Conservation (phyloP, 1,284 basidiomycete species). For the Lignosus rhinocerotis region DNA sequence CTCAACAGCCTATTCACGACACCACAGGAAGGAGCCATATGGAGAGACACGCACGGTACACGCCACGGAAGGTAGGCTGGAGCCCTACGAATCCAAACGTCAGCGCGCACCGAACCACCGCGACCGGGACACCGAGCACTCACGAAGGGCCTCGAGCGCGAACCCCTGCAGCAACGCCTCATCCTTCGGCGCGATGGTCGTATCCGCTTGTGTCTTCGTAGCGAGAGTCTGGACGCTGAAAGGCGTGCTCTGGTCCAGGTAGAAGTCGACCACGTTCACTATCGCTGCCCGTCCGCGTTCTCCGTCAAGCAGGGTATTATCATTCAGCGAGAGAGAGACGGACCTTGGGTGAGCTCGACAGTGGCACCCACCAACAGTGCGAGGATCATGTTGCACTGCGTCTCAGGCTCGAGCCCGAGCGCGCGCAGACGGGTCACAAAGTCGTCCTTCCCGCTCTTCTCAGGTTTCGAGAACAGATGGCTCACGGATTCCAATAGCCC, state of each 20-base stretch:
- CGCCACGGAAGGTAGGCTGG: conserved; percentile 48
- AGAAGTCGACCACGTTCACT: conserved; percentile 57
- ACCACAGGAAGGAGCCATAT: not conserved
- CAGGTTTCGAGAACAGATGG: conserved; percentile 46
- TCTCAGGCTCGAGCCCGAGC: conserved; percentile 55
- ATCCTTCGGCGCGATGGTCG: conserved; percentile 35
- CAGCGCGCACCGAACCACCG: not conserved
- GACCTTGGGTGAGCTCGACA: conserved; percentile 70
- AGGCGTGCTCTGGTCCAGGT: conserved; percentile 49
- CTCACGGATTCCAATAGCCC: conserved; percentile 47
- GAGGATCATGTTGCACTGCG: conserved; percentile 66
- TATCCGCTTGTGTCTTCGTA: conserved; percentile 34
- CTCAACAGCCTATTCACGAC: no score
- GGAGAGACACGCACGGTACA: conserved; percentile 47
- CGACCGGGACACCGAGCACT: conserved; percentile 27
- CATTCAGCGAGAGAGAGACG: conserved; percentile 18
- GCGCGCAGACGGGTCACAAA: conserved; percentile 57
- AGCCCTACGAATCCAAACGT: conserved; percentile 37
- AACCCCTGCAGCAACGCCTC: conserved; percentile 47
- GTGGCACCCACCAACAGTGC: conserved; percentile 70
- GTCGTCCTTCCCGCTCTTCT: conserved; percentile 48
- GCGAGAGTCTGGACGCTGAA: conserved; percentile 36
- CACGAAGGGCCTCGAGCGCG: conserved; percentile 68
- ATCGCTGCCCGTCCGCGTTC: conserved; percentile 35
- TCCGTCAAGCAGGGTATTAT: not conserved